These are phyloP conservation scores for Castanopsis chinensis DNA, from an alignment of 306 rosid genomes.

Conservation along the genomic window DNA sequence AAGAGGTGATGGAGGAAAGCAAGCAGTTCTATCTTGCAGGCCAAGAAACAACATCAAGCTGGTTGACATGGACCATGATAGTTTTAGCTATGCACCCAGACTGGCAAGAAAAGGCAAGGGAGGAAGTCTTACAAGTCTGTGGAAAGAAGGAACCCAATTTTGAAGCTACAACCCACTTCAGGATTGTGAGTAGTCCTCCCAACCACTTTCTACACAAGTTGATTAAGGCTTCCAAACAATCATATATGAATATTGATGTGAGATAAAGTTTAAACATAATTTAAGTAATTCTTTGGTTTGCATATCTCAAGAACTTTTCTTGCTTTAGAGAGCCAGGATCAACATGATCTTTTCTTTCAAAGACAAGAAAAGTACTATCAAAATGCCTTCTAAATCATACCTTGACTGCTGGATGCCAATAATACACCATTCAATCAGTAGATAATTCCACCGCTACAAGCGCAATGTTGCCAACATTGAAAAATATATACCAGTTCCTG, in stretches of 20 bases:
- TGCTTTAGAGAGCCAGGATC: background rate
- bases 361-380: background rate
- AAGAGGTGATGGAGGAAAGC: slow-evolving; percentile 54
- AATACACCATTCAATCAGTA: background rate
- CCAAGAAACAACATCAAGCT: slow-evolving; percentile 49
- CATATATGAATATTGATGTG: background rate
- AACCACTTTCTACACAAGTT: background rate
- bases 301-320: background rate
- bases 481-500: too few species aligned
- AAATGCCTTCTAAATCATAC: background rate
- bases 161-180: slow-evolving; percentile 40
- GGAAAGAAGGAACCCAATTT: slow-evolving; percentile 33
- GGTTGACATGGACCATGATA: slow-evolving; percentile 44
- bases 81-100: slow-evolving; percentile 49
- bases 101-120: slow-evolving; percentile 59
- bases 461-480: background rate
- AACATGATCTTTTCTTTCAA: background rate
- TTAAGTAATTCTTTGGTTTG: background rate
- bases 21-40: slow-evolving; percentile 55
- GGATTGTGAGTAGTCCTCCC: slow-evolving; percentile 33
- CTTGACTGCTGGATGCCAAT: background rate
- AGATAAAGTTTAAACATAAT: background rate
- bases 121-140: slow-evolving; percentile 42
- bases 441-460: background rate
- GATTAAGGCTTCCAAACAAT: background rate